phyloP scores from a whole-genome alignment of 2,329 filamentous ascomycete species.

The Pseudogymnoascus sp. region DNA sequence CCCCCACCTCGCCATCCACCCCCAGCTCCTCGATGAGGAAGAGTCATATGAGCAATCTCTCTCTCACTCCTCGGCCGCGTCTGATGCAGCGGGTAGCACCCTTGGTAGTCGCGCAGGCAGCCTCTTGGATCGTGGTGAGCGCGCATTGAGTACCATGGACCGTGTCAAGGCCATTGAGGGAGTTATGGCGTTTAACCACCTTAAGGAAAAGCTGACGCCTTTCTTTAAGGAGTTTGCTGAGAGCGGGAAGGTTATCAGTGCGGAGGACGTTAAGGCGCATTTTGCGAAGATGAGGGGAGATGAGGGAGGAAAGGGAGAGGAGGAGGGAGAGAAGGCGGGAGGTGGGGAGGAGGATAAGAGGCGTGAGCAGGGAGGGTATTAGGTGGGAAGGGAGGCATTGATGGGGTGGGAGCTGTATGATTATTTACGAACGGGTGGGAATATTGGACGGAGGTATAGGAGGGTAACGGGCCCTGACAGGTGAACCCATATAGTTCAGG shows the following conservation, averaged over 20 bases:
- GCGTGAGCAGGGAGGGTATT: constrained; percentile 40
- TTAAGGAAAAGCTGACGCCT: constrained; percentile 91
- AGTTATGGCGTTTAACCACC: constrained; percentile 95
- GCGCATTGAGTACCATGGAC: constrained; percentile 83
- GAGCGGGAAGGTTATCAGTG: constrained; percentile 77
- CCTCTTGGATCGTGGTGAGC: constrained; percentile 85
- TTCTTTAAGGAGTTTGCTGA: constrained; percentile 94
- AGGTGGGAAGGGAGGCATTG: not conserved
- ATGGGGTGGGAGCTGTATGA: not conserved
- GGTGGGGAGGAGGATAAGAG: constrained; percentile 30
- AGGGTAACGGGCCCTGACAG: not conserved
- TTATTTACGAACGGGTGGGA: not conserved
- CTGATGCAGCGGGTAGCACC: constrained; percentile 47
- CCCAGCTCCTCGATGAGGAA: constrained; percentile 87
- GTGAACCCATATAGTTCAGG: not conserved
- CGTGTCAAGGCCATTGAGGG: constrained; percentile 90
- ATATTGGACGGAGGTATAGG: not conserved
- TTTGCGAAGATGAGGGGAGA: constrained; percentile 93
- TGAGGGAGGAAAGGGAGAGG: constrained; percentile 43
- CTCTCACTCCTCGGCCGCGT: constrained; percentile 54
- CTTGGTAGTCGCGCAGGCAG: constrained; percentile 61
- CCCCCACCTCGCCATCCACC: constrained; percentile 59
- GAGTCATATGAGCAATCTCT: constrained; percentile 88
- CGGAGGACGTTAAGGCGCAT: constrained; percentile 93
- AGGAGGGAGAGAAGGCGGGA: constrained; percentile 20